Base-by-base conservation (phyloP, 495 filamentous ascomycete species). In the Filosporella fistucella region DNA sequence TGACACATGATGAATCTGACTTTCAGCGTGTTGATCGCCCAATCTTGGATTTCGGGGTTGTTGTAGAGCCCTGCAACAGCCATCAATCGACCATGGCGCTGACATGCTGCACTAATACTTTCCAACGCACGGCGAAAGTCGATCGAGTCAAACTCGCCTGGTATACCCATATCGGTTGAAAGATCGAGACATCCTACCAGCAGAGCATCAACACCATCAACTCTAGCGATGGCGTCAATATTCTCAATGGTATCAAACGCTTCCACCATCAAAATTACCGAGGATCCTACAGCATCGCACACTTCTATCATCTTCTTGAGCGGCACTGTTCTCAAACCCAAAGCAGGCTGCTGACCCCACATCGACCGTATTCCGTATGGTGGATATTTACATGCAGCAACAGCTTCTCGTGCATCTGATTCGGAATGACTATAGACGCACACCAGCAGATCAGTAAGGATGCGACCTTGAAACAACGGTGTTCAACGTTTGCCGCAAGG, bases 221-320 rank as follows among this genome's bases (percentile, higher is more conserved):
- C 45, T 18, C 39, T 36, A 2, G 45, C 45, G 24, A 49, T 49
- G 16, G 32, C 13, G 35, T 49, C 35, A 20, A 40, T 20, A 17
- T 49, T 38, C 35, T 18, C 37, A 28, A 49, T 29, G 3, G 9
- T 26, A 11, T 49, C 45, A 16, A 36, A 3, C 12, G 45, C 16
- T 24, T 49, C 45, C 4, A 49, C 45, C 45, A 49, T 49, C 23
- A 49, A 18, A 4, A 43, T 16, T 8, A 49, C 45, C 10, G 45
- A 22, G 12, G 45, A 49, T 29, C 20, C 45, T 17, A 13, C 18
- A 3, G 24, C 38, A 24, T 49, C 25, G 21, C 10, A 13, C 35
- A 13, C 39, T 3, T 17, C 18, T 12, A 29, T 21, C 17, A 49
- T 29, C 12, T 43, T 14, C 13, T 23, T 13, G 14, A 26, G 10